These are phyloP conservation scores for Tetrastigma voinierianum DNA, from an alignment of 164 flowering plant genomes.

Conservation along the genomic window DNA sequence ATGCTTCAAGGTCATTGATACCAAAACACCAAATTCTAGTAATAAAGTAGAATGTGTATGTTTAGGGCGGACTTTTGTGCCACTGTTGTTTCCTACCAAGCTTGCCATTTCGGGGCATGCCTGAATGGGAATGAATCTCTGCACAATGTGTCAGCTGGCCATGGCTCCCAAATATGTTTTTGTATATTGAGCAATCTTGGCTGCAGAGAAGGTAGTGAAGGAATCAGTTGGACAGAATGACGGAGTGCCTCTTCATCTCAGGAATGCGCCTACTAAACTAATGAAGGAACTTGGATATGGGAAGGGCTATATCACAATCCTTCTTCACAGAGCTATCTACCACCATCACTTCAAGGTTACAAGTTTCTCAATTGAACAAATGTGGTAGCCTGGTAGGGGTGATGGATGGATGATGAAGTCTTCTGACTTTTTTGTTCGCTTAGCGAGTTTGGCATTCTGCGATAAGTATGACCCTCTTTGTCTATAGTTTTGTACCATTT, in stretches of 20 bases:
- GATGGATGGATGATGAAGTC: conserved; percentile 8
- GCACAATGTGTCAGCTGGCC: conserved; percentile 89
- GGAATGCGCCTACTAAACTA: conserved; percentile 89
- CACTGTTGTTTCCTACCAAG: conserved; percentile 85
- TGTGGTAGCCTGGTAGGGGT: too few species aligned
- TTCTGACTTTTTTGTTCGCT: background rate
- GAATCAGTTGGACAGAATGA: conserved; percentile 88
- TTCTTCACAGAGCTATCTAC: conserved; percentile 60
- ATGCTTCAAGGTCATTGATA: too few species aligned
- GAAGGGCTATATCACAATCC: conserved; percentile 67
- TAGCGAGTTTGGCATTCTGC: background rate
- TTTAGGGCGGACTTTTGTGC: too few species aligned
- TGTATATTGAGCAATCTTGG: conserved; percentile 55
- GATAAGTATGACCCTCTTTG: background rate
- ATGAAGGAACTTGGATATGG: conserved; percentile 88
- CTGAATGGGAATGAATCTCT: conserved; percentile 77
- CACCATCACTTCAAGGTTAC: conserved; percentile 63
- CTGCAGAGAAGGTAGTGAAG: conserved; percentile 63
- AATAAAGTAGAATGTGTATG: too few species aligned
- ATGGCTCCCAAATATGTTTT: conserved; percentile 80
- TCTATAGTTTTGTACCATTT: background rate
- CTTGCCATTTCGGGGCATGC: conserved; percentile 91
- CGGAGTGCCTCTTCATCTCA: conserved; percentile 80
- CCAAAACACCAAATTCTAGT: too few species aligned
- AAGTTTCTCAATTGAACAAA: conserved; percentile 73